These are phyloP conservation scores for Podila epigama DNA, from an alignment of 192 early-diverging fungal genomes.

Conservation along the genomic window DNA sequence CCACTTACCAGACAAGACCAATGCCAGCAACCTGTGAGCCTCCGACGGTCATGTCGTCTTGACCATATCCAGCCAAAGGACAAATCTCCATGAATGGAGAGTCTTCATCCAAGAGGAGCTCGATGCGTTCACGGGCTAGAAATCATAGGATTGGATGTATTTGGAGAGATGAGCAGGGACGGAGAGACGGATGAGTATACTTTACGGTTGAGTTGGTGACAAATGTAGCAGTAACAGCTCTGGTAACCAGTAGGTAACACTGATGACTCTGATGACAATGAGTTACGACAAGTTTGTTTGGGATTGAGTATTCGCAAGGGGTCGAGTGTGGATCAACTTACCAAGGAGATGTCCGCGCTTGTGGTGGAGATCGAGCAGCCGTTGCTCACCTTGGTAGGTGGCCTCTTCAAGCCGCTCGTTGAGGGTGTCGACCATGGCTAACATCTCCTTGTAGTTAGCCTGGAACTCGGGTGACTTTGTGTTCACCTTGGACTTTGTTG, in stretches of 20 bases:
- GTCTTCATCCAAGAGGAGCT: constrained; percentile 67
- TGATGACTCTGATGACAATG: too few species aligned
- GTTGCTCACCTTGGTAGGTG: constrained; percentile 56
- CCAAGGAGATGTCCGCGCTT: constrained; percentile 68
- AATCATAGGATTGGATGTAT: not conserved
- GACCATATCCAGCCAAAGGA: constrained; percentile 66
- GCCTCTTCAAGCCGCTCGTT: constrained; percentile 61
- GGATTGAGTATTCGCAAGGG: too few species aligned
- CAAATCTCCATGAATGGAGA: constrained; percentile 70
- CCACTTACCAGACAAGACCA: constrained; percentile 65
- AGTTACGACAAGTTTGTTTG: too few species aligned
- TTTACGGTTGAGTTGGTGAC: too few species aligned
- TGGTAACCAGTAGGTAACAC: too few species aligned
- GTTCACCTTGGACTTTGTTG: constrained; percentile 52
- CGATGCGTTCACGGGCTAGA: constrained; percentile 64
- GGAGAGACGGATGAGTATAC: too few species aligned
- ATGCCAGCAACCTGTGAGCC: constrained; percentile 71
- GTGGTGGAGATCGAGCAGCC: constrained; percentile 57
- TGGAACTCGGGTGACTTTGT: constrained; percentile 60
- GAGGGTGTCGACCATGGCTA: constrained; percentile 54
- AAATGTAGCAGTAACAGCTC: too few species aligned
- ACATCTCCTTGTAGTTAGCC: constrained; percentile 65
- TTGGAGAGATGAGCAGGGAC: too few species aligned
- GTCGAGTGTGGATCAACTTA: too few species aligned
- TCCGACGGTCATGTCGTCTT: constrained; percentile 70